phyloP scores from a whole-genome alignment of 2,329 filamentous ascomycete species.

The Ceratocystis cubensis region DNA sequence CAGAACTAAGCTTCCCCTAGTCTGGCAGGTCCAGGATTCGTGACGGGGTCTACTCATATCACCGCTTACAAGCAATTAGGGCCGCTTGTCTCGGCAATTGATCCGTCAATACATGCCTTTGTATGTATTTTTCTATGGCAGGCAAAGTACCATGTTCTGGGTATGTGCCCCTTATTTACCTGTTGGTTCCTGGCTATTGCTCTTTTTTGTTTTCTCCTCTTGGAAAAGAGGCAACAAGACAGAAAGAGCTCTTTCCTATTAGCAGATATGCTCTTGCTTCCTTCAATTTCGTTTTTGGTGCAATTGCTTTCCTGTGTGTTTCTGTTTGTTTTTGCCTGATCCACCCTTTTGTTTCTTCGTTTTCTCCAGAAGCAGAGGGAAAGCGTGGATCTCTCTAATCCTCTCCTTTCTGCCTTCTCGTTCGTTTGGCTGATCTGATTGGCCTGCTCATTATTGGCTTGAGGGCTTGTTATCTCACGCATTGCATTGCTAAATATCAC shows the following conservation, averaged over 20 bases:
- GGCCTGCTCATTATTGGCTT: background rate
- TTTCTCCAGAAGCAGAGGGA: background rate
- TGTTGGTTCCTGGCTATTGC: background rate
- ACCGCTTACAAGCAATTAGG: background rate
- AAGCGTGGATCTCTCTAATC: background rate
- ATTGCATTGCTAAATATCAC: background rate
- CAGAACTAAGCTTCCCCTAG: background rate
- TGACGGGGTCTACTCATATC: background rate
- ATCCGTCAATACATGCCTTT: background rate
- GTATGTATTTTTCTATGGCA: background rate
- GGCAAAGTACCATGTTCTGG: background rate
- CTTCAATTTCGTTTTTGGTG: slow-evolving; percentile 19
- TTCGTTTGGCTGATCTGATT: background rate
- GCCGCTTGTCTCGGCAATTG: slow-evolving; percentile 9
- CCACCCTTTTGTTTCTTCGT: slow-evolving; percentile 3
- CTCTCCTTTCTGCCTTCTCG: background rate
- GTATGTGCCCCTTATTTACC: background rate
- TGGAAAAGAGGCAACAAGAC: background rate
- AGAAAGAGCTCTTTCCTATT: slow-evolving; percentile 2
- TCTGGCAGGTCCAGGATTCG: background rate
- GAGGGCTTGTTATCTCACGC: background rate
- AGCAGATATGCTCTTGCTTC: background rate
- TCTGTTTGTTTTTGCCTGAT: slow-evolving; percentile 1
- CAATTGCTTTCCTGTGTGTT: background rate
- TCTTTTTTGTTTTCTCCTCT: background rate